Evolutionary conservation across 108 stramenopile genomes (phyloP), one percentile per base, ranked within the genome.

Genomic region (Fragilaria crotonensis): DNA sequence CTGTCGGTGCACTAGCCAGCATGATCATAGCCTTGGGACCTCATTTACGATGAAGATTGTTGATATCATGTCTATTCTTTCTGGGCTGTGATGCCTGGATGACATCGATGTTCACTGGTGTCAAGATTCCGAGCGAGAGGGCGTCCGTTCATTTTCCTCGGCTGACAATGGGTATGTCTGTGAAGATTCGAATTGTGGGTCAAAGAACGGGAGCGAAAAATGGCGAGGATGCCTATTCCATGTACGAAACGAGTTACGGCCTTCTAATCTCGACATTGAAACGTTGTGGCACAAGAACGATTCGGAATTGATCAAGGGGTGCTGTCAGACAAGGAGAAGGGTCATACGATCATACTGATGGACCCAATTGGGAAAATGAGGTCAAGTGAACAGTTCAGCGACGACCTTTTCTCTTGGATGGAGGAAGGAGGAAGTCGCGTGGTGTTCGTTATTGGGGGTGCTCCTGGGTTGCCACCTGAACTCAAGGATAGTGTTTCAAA

Each of bases 271-370:
- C 5, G 49, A 50, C 22, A 19, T 50, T 19, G 54, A 56, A n/a
- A 95, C 95, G 0, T 66, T 78, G 17, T 92, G 86, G 86, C 92
- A 94, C 70, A 95, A 92, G 60, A 87, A 83, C 54, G 86, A 95
- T 56, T 72, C 79, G 3, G 89, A 92, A n/a, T 59, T 96, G 46
- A 71, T 80, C 23, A 89, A 78, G 57, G 77, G 60, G 76, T 70
- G 21, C 67, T 66, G 20, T 20, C 48, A 17, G 90, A 93, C 59
- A 32, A 60, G 17, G 46, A 60, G 25, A 89, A 91, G 54, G 60
- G 68, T 29, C 83, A 85, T 49, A 72, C 80, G 4, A 76, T 92
- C 14, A 80, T 94, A 41, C 54, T 81, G 48, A 48, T 87, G 23
- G 81, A 87, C 73, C 84, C 85, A 29, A 25, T 58, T 29, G 93